These are phyloP conservation scores for Cladorrhinum samala DNA, from an alignment of 495 filamentous ascomycete genomes.

Conservation along the genomic window DNA sequence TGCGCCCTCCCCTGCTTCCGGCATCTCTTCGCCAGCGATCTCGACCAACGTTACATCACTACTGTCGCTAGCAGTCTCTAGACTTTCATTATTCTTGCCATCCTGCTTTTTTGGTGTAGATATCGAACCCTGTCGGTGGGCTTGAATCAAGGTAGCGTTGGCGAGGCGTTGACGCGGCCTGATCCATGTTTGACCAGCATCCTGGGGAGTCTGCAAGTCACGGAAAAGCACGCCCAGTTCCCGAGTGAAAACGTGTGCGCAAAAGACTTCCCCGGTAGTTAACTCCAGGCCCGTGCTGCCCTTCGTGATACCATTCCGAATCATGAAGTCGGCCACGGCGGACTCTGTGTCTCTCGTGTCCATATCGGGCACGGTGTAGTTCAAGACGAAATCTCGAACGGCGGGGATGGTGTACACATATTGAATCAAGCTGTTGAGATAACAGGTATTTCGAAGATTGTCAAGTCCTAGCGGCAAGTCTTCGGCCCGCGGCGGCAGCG, in stretches of 20 bases:
- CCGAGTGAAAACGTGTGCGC: conserved; percentile 31
- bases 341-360: conserved; percentile 7
- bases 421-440: conserved; percentile 92
- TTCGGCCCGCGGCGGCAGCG: not conserved
- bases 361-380: conserved; percentile 58
- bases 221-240: conserved; percentile 70
- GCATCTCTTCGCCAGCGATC: too few relatives aligned
- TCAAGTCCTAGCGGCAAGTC: conserved; percentile 74
- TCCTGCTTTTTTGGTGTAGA: conserved; percentile 12
- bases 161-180: conserved; percentile 74
- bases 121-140: too few relatives aligned
- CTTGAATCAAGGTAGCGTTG: conserved; percentile 57
- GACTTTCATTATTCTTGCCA: conserved; percentile 11
- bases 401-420: conserved; percentile 88
- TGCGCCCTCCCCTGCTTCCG: conserved; percentile 9
- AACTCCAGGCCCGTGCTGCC: conserved; percentile 51
- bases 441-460: conserved; percentile 97
- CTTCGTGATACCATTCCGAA: conserved; percentile 17
- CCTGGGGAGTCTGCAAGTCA: conserved; percentile 55
- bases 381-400: conserved; percentile 71
- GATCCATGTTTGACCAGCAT: conserved; percentile 45
- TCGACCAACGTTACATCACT: conserved; percentile 44
- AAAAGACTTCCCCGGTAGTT: conserved; percentile 27
- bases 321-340: not conserved
- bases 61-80: conserved; percentile 29